Evolutionary conservation across 1,284 basidiomycete species (phyloP).

Genomic region (Leccinum variabile): DNA sequence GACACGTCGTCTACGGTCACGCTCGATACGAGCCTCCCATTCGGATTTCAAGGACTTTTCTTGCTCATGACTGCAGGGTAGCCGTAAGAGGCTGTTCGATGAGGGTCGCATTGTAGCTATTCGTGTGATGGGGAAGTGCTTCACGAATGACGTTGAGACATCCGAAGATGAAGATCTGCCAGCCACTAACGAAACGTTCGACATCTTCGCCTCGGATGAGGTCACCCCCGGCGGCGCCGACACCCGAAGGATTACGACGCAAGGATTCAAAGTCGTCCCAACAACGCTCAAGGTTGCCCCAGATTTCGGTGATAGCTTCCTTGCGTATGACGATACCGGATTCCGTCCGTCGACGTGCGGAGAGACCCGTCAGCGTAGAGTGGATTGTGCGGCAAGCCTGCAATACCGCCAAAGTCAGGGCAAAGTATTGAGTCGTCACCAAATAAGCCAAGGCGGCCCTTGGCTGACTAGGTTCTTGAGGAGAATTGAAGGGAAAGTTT

Average conservation of each 20-base stretch:
- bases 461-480: conserved; percentile 32
- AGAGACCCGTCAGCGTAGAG: conserved; percentile 68
- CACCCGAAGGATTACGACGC: conserved; percentile 38
- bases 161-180: conserved; percentile 51
- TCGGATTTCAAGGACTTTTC: conserved; percentile 60
- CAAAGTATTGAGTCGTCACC: conserved; percentile 41
- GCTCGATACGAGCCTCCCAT: conserved; percentile 52
- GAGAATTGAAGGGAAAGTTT: conserved; percentile 35
- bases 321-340: conserved; percentile 55
- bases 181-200: conserved; percentile 57
- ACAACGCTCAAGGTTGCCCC: conserved; percentile 76
- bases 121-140: conserved; percentile 18
- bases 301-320: conserved; percentile 64
- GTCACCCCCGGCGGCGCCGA: conserved; percentile 39
- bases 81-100: conserved; percentile 37
- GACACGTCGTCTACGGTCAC: conserved; percentile 22
- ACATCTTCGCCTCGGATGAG: conserved; percentile 55
- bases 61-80: conserved; percentile 63
- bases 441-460: conserved; percentile 34
- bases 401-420: conserved; percentile 69
- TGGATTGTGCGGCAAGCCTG: conserved; percentile 76
- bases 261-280: conserved; percentile 81
- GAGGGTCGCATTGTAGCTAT: conserved; percentile 2
- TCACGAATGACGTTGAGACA: conserved; percentile 49
- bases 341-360: conserved; percentile 58